Conservation (phyloP, 2,329 filamentous ascomycete species). For the Fusarium sp. region DNA sequence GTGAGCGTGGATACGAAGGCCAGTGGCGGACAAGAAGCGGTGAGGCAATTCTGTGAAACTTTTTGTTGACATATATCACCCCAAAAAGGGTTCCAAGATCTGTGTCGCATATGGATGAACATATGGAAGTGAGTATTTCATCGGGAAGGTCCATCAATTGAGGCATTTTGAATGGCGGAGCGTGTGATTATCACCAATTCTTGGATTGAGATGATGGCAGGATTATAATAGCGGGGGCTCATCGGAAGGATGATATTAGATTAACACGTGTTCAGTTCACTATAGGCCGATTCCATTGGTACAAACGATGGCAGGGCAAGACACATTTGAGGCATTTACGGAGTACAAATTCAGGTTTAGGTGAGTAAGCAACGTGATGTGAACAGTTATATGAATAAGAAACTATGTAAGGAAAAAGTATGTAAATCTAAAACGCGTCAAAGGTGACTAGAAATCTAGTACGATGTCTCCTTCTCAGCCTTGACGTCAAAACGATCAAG, state of each 20-base stretch:
- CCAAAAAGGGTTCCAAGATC: neutral
- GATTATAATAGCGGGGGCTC: no score
- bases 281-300: no score
- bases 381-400: neutral
- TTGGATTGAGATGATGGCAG: no score
- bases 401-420: conserved; percentile 11
- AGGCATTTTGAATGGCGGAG: neutral
- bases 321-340: no score
- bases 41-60: neutral
- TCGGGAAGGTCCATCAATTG: neutral
- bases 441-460: neutral
- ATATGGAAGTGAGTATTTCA: neutral
- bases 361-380: neutral
- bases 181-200: no score
- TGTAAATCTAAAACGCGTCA: conserved; percentile 4
- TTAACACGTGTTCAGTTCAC: no score
- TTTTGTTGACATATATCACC: neutral
- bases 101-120: neutral
- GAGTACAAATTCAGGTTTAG: no score
- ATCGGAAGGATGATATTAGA: no score
- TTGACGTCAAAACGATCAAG: conserved; percentile 75
- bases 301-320: no score
- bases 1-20: neutral
- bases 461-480: conserved; percentile 2
- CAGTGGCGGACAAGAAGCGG: neutral